Evolutionary conservation across 1,139 yeast species (phyloP).

Genomic region (Saccharomyces pastorianus): DNA sequence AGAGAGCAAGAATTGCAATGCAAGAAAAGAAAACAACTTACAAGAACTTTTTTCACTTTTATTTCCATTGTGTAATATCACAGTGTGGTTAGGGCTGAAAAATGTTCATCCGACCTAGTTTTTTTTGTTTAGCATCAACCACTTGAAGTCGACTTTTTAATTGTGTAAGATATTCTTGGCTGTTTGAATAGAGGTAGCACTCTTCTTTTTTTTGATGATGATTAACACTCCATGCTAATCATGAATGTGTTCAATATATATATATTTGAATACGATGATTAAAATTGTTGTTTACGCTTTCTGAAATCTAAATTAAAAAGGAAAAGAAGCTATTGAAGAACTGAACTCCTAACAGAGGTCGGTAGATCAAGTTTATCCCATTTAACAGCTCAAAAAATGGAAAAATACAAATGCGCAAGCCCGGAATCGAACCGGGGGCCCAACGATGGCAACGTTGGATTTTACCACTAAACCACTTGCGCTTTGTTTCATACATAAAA

Average conservation of each 20-base stretch:
- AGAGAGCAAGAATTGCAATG: not conserved
- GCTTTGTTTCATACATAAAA: not conserved
- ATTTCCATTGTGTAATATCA: not conserved
- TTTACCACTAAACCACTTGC: slow-evolving; percentile 6
- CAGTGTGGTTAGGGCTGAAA: not conserved
- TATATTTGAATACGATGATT: not conserved
- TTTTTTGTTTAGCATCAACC: not conserved
- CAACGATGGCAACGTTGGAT: slow-evolving; percentile 6
- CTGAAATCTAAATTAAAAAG: not conserved
- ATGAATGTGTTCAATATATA: slow-evolving; percentile 1
- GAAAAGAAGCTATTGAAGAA: not conserved
- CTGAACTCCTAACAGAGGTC: not conserved
- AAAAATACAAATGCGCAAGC: slow-evolving; percentile 2
- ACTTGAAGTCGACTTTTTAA: too few species aligned
- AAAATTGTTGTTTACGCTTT: not conserved
- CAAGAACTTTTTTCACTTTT: not conserved
- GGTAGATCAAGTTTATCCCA: not conserved
- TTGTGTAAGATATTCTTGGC: not conserved
- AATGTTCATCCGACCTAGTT: not conserved
- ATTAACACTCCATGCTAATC: slow-evolving; percentile 5
- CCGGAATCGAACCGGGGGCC: slow-evolving; percentile 7
- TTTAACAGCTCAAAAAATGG: not conserved
- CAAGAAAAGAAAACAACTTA: not conserved
- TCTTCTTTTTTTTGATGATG: slow-evolving; percentile 1
- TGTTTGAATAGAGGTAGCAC: not conserved